Conservation (phyloP, 2,329 filamentous ascomycete species). For the Drechslera avenae region DNA sequence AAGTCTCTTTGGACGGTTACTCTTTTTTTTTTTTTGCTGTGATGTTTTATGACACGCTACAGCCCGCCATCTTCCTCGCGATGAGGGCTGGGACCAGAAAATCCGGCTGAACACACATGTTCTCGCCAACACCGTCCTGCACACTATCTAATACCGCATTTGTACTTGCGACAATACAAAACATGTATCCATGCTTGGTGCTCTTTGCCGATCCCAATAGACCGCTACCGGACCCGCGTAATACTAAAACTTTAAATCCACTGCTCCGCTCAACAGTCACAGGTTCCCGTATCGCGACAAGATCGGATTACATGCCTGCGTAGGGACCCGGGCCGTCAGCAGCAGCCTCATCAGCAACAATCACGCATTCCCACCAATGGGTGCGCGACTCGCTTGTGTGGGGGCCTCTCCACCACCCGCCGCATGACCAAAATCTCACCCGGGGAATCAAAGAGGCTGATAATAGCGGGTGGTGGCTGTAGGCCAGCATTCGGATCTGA, state of each 20-base stretch:
- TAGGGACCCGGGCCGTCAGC: conserved; percentile 17
- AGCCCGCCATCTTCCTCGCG: not conserved
- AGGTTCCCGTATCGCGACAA: not conserved
- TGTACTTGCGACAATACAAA: too few species aligned
- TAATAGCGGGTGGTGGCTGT: too few species aligned
- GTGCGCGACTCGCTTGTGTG: not conserved
- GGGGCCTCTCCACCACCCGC: not conserved
- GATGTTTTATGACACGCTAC: not conserved
- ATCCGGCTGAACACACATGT: not conserved
- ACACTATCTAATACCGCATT: not conserved
- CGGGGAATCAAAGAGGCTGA: not conserved
- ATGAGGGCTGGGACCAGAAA: not conserved
- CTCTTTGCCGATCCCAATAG: too few species aligned
- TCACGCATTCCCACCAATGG: conserved; percentile 15
- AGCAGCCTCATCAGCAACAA: not conserved
- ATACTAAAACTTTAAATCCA: not conserved
- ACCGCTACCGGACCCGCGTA: too few species aligned
- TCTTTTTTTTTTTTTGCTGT: not conserved
- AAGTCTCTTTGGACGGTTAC: conserved; percentile 6
- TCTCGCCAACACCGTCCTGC: not conserved
- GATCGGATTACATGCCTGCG: conserved; percentile 1
- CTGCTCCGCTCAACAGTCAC: not conserved
- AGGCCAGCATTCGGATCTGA: too few species aligned
- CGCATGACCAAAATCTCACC: not conserved
- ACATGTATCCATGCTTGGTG: too few species aligned